Evolutionary conservation across 1,139 yeast genomes (phyloP).

Genomic region (Wickerhamomyces sp.): DNA sequence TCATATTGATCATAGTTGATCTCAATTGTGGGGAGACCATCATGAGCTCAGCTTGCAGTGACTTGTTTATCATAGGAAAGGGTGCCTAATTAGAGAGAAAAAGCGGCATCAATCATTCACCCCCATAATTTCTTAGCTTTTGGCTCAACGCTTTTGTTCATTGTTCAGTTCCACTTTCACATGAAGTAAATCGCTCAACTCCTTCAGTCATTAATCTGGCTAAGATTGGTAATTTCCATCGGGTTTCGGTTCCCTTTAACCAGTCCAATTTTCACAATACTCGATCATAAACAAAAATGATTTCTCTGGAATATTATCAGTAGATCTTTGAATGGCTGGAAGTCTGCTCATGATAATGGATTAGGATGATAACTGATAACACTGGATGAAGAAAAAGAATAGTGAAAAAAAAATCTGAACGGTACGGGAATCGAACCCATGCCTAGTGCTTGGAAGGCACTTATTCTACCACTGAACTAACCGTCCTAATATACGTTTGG

Average conservation of each 20-base stretch:
- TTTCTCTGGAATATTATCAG: no score
- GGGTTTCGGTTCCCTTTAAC: no score
- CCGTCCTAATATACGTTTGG: constrained; percentile 16
- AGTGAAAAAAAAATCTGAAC: constrained; percentile 16
- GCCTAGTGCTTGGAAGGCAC: constrained; percentile 30
- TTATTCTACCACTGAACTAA: constrained; percentile 28
- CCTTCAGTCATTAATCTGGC: background rate
- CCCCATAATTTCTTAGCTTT: background rate
- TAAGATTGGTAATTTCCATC: no score
- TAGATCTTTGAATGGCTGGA: no score
- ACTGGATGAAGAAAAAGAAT: background rate
- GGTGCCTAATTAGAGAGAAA: no score
- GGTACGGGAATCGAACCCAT: constrained; percentile 30
- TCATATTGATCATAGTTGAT: background rate
- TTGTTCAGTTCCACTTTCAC: background rate
- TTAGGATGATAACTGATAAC: background rate
- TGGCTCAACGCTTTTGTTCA: background rate
- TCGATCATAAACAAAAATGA: no score
- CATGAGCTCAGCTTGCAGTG: no score
- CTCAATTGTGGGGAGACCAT: background rate
- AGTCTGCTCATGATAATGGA: no score
- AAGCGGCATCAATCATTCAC: background rate
- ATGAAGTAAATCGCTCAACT: constrained; percentile 1
- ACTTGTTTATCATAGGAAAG: no score
- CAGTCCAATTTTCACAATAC: no score